These are phyloP conservation scores for Epichloe festucae DNA, from an alignment of 2,329 filamentous ascomycete genomes.

Conservation along the genomic window DNA sequence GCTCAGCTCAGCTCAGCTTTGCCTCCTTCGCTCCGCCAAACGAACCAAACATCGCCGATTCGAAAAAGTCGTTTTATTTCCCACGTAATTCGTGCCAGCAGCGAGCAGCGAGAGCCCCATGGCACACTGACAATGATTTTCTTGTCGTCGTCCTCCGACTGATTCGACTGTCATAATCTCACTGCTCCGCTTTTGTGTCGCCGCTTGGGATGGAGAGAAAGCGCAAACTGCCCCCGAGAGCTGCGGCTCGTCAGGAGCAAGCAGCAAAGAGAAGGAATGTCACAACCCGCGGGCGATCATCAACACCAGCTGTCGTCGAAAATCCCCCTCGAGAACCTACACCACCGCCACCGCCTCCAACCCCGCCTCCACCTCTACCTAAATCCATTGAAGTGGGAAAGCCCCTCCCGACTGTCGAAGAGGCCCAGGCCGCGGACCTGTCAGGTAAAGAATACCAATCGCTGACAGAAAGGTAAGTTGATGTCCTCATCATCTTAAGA, in stretches of 20 bases:
- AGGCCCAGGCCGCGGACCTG: conserved; percentile 51
- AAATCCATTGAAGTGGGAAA: conserved; percentile 50
- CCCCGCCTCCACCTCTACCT: conserved; percentile 37
- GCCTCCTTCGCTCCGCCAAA: no score
- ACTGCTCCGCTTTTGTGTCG: background rate
- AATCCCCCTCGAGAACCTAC: conserved; percentile 21
- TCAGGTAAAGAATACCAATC: conserved; percentile 56
- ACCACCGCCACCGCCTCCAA: conserved; percentile 17
- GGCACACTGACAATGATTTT: conserved; percentile 19
- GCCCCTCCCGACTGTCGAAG: conserved; percentile 57
- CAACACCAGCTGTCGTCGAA: conserved; percentile 28
- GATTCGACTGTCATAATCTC: background rate
- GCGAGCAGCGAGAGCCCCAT: conserved; percentile 9
- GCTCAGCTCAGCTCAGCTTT: no score
- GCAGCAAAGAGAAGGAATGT: conserved; percentile 46
- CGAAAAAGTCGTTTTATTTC: no score
- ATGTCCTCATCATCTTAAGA: background rate
- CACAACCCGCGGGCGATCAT: conserved; percentile 40
- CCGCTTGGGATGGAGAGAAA: conserved; percentile 44
- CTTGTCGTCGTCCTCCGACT: conserved; percentile 7
- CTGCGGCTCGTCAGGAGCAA: conserved; percentile 46
- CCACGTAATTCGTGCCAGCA: background rate
- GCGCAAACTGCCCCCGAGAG: conserved; percentile 51
- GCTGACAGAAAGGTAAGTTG: conserved; percentile 52
- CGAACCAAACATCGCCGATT: no score